Evolutionary conservation across 2,329 filamentous ascomycete species (phyloP), one percentile per base, ranked within the genome.

Genomic region (Penicillium sp.): DNA sequence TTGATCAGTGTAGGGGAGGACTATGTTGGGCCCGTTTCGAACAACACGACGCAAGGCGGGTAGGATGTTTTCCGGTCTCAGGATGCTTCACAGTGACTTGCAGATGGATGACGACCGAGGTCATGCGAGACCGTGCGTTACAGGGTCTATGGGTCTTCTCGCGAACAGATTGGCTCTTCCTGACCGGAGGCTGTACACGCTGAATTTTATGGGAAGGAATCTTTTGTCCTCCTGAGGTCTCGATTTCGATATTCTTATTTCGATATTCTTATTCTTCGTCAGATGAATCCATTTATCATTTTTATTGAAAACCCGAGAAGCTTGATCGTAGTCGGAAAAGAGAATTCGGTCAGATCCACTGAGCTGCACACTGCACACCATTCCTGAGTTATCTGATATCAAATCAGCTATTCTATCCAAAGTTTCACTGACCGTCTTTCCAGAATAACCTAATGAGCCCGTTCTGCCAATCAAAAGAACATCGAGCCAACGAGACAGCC

Each of bases 1-100:
- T 51, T 40, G 48, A 44, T 47, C 48, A 45, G 41, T 32, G 27
- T 42, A 44, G 11, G 32, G 41, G 37, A 27, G 27, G 16, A 44
- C 16, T 9, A 24, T 6, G 24, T 23, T 27, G 13, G n/a, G 18
- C 34, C 27, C 16, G 14, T 24, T 40, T 34, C 11, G 36, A 34
- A 16, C 3, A 6, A 22, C 14, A 22, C n/a, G 2, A 40, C 28
- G 18, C 10, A 16, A 6, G 40, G 13, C 23, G 32, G 40, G 27
- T 42, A 14, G 39, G 34, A 34, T 24, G 29, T 31, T 46, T 35
- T 14, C 34, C 29, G 29, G 43, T 18, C 11, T 31, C 29, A 24
- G 26, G 31, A 46, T 24, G 27, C 29, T 42, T 41, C 26, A 42
- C 27, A 40, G 36, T 20, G 24, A n/a, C 29, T n/a, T 20, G 28